Evolutionary conservation across 2,329 filamentous ascomycete species (phyloP).

Genomic region (Scorias spongiosa): DNA sequence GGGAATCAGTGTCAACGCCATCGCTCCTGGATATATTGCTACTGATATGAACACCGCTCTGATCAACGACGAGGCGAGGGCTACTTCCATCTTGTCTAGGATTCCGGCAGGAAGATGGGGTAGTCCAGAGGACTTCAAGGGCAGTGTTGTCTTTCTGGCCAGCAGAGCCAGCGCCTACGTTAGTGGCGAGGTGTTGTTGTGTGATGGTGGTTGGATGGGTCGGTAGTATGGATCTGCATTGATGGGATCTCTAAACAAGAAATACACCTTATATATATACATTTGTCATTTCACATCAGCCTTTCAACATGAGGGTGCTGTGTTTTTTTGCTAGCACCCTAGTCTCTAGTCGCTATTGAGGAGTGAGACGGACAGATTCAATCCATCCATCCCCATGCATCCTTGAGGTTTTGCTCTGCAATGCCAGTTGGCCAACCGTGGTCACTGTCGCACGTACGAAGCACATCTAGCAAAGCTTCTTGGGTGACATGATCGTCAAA

Average conservation of each 20-base stretch:
- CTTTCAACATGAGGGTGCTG: too few species aligned
- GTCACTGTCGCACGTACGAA: slow-evolving; percentile 34
- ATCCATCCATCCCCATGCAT: slow-evolving; percentile 33
- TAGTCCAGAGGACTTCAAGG: slow-evolving; percentile 73
- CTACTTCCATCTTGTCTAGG: slow-evolving; percentile 58
- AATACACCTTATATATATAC: too few species aligned
- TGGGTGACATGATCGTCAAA: slow-evolving; percentile 34
- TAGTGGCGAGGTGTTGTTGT: slow-evolving; percentile 63
- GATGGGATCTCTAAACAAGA: too few species aligned
- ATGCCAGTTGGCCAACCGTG: slow-evolving; percentile 38
- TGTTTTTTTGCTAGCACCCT: too few species aligned
- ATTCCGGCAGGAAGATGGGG: slow-evolving; percentile 82
- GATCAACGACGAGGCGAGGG: slow-evolving; percentile 53
- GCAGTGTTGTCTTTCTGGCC: slow-evolving; percentile 61
- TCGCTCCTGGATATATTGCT: slow-evolving; percentile 78
- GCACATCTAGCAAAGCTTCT: slow-evolving; percentile 32
- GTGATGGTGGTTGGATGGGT: slow-evolving; percentile 57
- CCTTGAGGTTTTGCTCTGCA: slow-evolving; percentile 33
- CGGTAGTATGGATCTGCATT: slow-evolving; percentile 1
- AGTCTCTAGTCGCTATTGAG: too few species aligned
- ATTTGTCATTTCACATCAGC: too few species aligned
- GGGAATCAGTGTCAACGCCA: slow-evolving; percentile 73
- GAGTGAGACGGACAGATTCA: neutral
- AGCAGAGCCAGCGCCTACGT: slow-evolving; percentile 67
- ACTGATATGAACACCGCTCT: slow-evolving; percentile 91